phyloP scores from a whole-genome alignment of 345 rosid species.

The Rubroshorea leprosula region DNA sequence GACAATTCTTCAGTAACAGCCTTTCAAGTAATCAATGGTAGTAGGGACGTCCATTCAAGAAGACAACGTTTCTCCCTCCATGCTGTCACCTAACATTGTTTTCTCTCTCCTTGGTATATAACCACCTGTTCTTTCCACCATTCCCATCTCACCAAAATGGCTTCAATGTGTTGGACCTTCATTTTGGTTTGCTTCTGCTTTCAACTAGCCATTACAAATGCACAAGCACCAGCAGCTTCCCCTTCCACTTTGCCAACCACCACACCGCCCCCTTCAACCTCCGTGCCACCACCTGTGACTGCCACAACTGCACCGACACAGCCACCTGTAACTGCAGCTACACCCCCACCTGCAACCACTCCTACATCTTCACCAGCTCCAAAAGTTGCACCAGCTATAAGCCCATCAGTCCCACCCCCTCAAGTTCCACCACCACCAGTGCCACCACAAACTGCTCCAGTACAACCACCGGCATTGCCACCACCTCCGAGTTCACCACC shows the following conservation, averaged over 20 bases:
- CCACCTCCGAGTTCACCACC: slow-evolving; percentile 34
- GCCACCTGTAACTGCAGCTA: slow-evolving; percentile 36
- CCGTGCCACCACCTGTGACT: slow-evolving; percentile 29
- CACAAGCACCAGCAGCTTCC: slow-evolving; percentile 74
- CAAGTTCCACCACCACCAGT: slow-evolving; percentile 39
- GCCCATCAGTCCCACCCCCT: slow-evolving; percentile 38
- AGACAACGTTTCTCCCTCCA: slow-evolving; percentile 44
- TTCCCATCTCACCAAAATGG: slow-evolving; percentile 42
- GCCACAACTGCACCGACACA: slow-evolving; percentile 33
- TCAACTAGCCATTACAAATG: slow-evolving; percentile 36
- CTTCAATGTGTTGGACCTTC: slow-evolving; percentile 30
- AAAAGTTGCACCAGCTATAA: slow-evolving; percentile 32
- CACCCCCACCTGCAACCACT: slow-evolving; percentile 44
- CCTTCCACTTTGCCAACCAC: slow-evolving; percentile 43
- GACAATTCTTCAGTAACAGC: background rate
- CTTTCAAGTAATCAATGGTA: slow-evolving; percentile 17
- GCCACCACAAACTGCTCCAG: slow-evolving; percentile 52
- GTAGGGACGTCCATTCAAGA: slow-evolving; percentile 56
- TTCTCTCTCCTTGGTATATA: slow-evolving; percentile 19
- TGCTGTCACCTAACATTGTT: slow-evolving; percentile 42
- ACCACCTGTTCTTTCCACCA: slow-evolving; percentile 17
- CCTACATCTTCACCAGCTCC: slow-evolving; percentile 31
- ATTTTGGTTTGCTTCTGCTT: slow-evolving; percentile 34
- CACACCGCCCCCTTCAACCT: slow-evolving; percentile 24
- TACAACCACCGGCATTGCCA: slow-evolving; percentile 41